phyloP scores from a whole-genome alignment of 108 stramenopile genomes.

The Chaetoceros tenuissimus region DNA sequence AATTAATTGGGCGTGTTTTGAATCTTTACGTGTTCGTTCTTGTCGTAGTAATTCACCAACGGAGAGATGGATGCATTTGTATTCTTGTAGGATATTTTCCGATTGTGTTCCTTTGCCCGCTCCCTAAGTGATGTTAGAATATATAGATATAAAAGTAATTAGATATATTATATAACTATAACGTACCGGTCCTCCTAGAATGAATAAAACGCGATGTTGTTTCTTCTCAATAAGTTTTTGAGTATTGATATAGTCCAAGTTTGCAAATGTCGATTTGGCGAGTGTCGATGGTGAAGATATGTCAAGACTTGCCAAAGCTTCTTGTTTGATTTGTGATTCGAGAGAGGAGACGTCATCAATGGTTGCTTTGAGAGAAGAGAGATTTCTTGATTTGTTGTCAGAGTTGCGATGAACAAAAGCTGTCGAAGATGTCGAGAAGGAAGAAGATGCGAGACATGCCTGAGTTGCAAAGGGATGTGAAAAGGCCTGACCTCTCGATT shows the following conservation, averaged over 20 bases:
- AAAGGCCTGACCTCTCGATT: too few species aligned
- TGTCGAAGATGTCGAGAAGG: too few species aligned
- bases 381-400: too few species aligned
- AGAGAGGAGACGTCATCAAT: too few species aligned
- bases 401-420: too few species aligned
- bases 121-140: too few species aligned
- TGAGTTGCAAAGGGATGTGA: too few species aligned
- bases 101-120: constrained; percentile 94
- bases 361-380: too few species aligned
- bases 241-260: constrained; percentile 6
- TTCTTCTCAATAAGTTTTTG: constrained; percentile 8
- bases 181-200: constrained; percentile 88
- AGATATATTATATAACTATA: background rate
- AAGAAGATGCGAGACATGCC: too few species aligned
- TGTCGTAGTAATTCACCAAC: constrained; percentile 90
- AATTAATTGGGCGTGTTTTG: constrained; percentile 73
- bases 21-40: constrained; percentile 50
- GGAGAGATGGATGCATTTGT: constrained; percentile 86
- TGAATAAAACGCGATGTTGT: constrained; percentile 69
- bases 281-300: too few species aligned
- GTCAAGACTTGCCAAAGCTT: too few species aligned
- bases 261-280: background rate
- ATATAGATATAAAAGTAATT: background rate
- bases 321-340: too few species aligned
- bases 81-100: constrained; percentile 51